Evolutionary conservation across 768 basidiomycete genomes (phyloP).

Genomic region (Phlebiopsis flavidoalba): DNA sequence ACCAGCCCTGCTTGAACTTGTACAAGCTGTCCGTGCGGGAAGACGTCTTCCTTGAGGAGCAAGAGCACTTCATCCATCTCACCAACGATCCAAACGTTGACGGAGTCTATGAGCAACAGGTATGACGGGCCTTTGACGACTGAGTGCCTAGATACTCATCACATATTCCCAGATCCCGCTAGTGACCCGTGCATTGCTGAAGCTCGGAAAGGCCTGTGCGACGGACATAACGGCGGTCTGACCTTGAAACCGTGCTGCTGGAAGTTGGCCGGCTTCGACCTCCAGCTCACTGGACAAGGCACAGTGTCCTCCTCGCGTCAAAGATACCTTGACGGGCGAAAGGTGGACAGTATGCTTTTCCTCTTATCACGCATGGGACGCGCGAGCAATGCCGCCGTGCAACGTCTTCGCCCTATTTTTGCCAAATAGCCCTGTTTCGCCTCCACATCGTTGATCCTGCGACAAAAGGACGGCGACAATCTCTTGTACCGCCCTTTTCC

Average conservation of each 20-base stretch:
- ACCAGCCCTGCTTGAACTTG: constrained; percentile 69
- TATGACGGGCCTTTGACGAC: constrained; percentile 25
- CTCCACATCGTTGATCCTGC: constrained; percentile 91
- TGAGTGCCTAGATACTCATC: not conserved
- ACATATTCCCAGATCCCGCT: constrained; percentile 64
- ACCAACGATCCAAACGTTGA: constrained; percentile 94
- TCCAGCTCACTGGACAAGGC: constrained; percentile 71
- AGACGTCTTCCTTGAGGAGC: constrained; percentile 74
- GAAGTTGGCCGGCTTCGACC: constrained; percentile 78
- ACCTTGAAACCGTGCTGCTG: constrained; percentile 82
- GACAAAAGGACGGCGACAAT: constrained; percentile 78
- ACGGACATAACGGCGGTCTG: constrained; percentile 56
- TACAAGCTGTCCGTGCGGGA: constrained; percentile 84
- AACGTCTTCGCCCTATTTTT: constrained; percentile 88
- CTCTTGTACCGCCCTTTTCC: constrained; percentile 69
- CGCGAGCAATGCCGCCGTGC: constrained; percentile 66
- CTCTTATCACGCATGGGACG: constrained; percentile 88
- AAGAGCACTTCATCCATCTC: constrained; percentile 88
- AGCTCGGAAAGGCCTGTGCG: constrained; percentile 78
- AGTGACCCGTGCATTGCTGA: constrained; percentile 72
- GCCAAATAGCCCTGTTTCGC: constrained; percentile 60
- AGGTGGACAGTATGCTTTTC: constrained; percentile 72
- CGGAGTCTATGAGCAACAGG: constrained; percentile 92
- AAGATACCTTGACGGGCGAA: constrained; percentile 72
- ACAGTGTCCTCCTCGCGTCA: constrained; percentile 51